A percentile compares a stretch with the other conserved stretches of the same genome.
These are phyloP conservation scores for Ananas comosus DNA, from an alignment of 176 grass and related monocot species.

Conservation along the genomic window DNA sequence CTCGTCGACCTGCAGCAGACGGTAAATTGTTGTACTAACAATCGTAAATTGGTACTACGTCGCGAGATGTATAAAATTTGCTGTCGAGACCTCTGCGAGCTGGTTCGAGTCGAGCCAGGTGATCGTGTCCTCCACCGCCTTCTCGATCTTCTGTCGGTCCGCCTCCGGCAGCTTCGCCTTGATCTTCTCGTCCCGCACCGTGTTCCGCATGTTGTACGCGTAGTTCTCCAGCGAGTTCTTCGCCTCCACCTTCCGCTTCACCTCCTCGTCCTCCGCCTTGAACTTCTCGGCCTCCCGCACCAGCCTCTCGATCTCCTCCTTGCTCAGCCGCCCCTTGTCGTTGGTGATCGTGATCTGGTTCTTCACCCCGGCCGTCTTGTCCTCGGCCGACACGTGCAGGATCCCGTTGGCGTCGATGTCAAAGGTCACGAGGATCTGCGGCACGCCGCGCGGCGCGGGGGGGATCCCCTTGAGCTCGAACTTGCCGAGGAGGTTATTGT, in stretches of 20 bases:
- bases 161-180: conserved; percentile 12
- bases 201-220: conserved; percentile 25
- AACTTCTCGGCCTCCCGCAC: conserved; percentile 20
- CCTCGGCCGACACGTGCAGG: conserved; percentile 24
- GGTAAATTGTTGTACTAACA: too few species aligned
- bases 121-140: conserved; percentile 15
- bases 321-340: conserved; percentile 27
- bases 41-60: too few species aligned
- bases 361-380: conserved; percentile 25
- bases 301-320: conserved; percentile 24
- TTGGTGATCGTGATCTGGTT: conserved; percentile 23
- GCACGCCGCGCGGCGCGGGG: conserved; percentile 12
- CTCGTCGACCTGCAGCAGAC: neutral
- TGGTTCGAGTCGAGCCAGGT: conserved; percentile 15
- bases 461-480: conserved; percentile 24
- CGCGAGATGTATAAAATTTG: too few species aligned
- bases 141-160: conserved; percentile 2
- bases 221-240: conserved; percentile 26
- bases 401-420: conserved; percentile 27
- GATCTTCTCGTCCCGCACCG: conserved; percentile 16
- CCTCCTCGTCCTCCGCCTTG: conserved; percentile 20
- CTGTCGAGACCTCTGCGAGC: conserved; percentile 7
- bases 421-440: conserved; percentile 21
- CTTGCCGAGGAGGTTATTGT: conserved; percentile 24
- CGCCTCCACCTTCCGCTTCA: conserved; percentile 22